Percentiles rank a stretch among this genome's conserved stretches.
These are phyloP conservation scores for Prunus mume DNA, from an alignment of 306 rosid genomes.

Conservation along the genomic window DNA sequence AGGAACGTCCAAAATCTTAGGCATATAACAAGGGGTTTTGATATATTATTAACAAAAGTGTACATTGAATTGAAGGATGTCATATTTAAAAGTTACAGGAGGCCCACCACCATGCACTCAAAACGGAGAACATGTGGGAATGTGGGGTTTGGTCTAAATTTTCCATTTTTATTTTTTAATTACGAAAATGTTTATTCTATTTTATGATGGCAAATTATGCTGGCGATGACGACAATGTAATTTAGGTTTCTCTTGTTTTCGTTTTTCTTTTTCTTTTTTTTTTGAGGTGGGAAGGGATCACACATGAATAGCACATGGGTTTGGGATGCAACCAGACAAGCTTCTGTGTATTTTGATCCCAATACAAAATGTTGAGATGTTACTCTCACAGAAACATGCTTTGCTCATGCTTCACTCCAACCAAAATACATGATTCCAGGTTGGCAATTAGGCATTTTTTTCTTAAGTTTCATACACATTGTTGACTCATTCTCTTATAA, in stretches of 20 bases:
- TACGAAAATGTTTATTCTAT: neutral
- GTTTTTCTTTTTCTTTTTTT: neutral
- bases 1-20: neutral
- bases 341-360: neutral
- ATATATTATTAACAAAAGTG: neutral
- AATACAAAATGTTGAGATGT: conserved; percentile 1
- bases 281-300: neutral
- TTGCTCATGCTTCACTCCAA: neutral
- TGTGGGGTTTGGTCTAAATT: neutral
- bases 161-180: neutral
- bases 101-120: neutral
- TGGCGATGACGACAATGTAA: neutral
- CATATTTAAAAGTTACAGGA: neutral
- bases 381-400: neutral
- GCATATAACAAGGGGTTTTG: neutral
- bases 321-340: neutral
- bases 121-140: conserved; percentile 3
- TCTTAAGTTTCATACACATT: too few species aligned
- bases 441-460: neutral
- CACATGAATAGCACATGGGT: conserved; percentile 4
- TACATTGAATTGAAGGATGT: neutral
- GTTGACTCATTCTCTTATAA: too few species aligned
- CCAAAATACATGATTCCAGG: neutral
- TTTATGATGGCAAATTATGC: neutral
- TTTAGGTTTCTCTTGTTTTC: neutral